phyloP scores from a whole-genome alignment of 169 alveolate species.

The Cryptosporidium baileyi region DNA sequence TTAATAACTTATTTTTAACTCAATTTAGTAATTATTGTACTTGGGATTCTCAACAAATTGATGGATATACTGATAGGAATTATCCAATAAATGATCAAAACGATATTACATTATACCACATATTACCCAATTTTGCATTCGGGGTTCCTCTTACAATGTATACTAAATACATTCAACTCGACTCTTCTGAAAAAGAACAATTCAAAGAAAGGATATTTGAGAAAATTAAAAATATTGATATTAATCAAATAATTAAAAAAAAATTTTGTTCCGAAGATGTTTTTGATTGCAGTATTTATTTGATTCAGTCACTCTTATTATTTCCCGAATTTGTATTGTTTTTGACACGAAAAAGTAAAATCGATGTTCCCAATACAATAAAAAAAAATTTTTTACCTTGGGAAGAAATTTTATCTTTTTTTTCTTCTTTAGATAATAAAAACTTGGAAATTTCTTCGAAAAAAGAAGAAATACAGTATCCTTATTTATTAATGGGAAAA shows the following conservation, averaged over 20 bases:
- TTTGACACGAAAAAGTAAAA: not conserved
- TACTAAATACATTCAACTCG: not conserved
- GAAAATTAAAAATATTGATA: not conserved
- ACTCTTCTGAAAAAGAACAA: constrained; percentile 1
- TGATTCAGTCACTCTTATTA: constrained; percentile 25
- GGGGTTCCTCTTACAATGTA: constrained; percentile 43
- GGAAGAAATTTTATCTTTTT: not conserved
- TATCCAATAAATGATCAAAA: not conserved
- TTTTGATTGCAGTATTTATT: constrained; percentile 15
- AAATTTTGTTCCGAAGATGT: not conserved
- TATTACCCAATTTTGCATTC: constrained; percentile 60
- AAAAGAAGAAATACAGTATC: not conserved
- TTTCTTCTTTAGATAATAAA: not conserved
- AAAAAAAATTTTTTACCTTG: not conserved
- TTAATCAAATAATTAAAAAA: not conserved
- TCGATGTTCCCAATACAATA: not conserved
- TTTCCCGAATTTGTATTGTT: constrained; percentile 43
- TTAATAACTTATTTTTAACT: constrained; percentile 1
- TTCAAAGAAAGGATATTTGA: not conserved
- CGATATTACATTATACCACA: not conserved
- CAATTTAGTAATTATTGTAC: constrained; percentile 6
- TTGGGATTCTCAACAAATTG: constrained; percentile 2
- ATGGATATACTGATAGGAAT: not conserved
- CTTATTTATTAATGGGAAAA: constrained; percentile 34
- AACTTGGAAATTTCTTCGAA: not conserved